Evolutionary conservation across 176 grass and related monocot genomes (phyloP).

Genomic region (Luzula sylvatica): DNA sequence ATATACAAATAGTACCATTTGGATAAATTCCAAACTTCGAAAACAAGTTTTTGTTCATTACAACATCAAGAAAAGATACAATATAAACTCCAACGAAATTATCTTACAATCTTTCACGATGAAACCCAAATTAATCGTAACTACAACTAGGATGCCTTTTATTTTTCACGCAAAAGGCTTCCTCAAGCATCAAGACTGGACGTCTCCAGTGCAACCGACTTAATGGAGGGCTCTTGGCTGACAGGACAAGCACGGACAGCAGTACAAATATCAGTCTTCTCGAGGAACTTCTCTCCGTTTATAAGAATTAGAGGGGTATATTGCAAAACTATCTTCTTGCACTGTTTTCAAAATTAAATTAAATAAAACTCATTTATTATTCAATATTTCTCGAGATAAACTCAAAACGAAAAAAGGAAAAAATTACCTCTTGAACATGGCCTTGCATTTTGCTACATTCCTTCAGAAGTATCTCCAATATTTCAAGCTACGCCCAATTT

Average conservation of each 20-base stretch:
- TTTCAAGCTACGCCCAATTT: slow-evolving; percentile 42
- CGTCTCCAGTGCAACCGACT: slow-evolving; percentile 6
- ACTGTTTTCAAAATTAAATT: slow-evolving; percentile 30
- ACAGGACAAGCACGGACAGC: slow-evolving; percentile 39
- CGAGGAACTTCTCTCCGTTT: slow-evolving; percentile 79
- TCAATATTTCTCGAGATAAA: not conserved
- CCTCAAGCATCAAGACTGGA: slow-evolving; percentile 31
- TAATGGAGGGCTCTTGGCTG: slow-evolving; percentile 13
- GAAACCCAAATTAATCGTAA: slow-evolving; percentile 3
- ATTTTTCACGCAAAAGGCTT: not conserved
- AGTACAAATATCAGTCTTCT: slow-evolving; percentile 67
- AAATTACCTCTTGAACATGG: slow-evolving; percentile 58
- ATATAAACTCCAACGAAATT: too few relatives aligned
- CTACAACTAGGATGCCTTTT: not conserved
- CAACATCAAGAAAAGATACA: too few relatives aligned
- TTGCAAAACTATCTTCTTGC: slow-evolving; percentile 81
- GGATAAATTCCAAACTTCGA: too few relatives aligned
- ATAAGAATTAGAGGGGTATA: slow-evolving; percentile 73
- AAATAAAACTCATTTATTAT: not conserved
- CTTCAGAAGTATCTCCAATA: slow-evolving; percentile 69
- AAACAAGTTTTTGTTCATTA: too few relatives aligned
- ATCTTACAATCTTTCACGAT: too few relatives aligned
- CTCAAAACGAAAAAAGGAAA: not conserved
- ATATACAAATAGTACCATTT: too few relatives aligned
- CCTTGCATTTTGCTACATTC: slow-evolving; percentile 73